Evolutionary conservation across 768 basidiomycete species (phyloP), one percentile per base, ranked within the genome.

Genomic region (Heimioporus sp.): DNA sequence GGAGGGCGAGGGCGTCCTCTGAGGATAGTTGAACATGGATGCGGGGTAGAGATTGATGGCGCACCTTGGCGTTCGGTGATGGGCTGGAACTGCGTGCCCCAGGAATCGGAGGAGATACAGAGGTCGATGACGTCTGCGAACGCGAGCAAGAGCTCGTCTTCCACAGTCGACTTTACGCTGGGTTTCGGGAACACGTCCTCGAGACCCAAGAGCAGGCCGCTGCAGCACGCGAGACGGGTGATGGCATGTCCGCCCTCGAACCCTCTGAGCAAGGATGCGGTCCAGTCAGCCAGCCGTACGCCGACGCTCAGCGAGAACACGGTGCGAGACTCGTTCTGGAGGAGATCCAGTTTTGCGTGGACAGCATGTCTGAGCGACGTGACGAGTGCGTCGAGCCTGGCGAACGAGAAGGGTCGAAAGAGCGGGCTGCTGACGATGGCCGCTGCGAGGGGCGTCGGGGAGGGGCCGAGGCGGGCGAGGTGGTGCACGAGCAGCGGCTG

Each of bases 121-220:
- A 77, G 68, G 57, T 90, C 88, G 65, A 90, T 79, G 20, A 86
- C 78, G 62, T 90, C 88, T 9, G 90, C 88, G 24, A 90, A 72
- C 4, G 86, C 80, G 24, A 92, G 72, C 30, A 90, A 72, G 21
- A 82, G 64, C 59, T 88, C 85, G 48, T 86, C 79, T 65, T 91
- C 85, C 10, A 85, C 76, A 39, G 61, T 63, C 5, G 70, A 68
- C 41, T 76, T 73, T 10, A 67, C 65, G n/a, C 63, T 62, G 13
- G 63, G 13, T 38, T 44, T 52, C 54, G 73, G 41, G 79, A 63
- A 53, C 43, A 64, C 37, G 53, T 88, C 89, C 45, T 82, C 77
- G 32, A 87, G 64, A 1, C 86, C 90, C 12, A 83, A 64, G 30
- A 91, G 62, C 15, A 90, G 68, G 0, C 90, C 90, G 20, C 78